Conservation (phyloP, 768 basidiomycete genomes). For the Hygrocybe coccinea region DNA sequence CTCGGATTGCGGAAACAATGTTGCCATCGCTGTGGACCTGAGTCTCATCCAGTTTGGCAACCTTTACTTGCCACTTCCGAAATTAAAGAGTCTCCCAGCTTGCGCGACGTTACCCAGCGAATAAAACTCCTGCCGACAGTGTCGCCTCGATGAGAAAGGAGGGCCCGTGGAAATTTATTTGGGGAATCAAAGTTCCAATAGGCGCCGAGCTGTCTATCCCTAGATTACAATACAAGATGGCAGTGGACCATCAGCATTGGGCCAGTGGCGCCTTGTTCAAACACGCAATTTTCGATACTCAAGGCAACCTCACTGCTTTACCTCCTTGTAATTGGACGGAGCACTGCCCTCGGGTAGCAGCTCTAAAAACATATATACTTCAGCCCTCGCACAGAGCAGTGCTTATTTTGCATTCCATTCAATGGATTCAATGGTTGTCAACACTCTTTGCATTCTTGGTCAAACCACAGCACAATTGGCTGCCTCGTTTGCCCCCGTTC, state of each 20-base stretch:
- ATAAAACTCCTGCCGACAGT: too few species aligned
- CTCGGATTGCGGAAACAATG: conserved; percentile 29
- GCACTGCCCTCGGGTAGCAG: too few species aligned
- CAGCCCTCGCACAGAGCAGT: background rate
- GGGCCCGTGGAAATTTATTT: too few species aligned
- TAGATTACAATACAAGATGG: too few species aligned
- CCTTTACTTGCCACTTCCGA: too few species aligned
- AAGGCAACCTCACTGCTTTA: background rate
- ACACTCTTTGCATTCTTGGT: conserved; percentile 15
- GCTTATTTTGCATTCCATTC: background rate
- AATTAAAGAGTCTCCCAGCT: too few species aligned
- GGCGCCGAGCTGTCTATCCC: background rate
- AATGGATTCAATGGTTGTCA: background rate
- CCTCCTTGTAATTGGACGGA: background rate
- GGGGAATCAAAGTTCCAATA: background rate
- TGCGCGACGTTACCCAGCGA: too few species aligned
- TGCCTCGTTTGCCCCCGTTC: conserved; percentile 45
- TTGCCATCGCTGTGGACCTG: conserved; percentile 31
- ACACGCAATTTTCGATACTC: background rate
- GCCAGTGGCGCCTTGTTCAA: background rate
- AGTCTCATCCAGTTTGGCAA: too few species aligned
- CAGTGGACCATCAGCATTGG: background rate
- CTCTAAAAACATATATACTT: background rate
- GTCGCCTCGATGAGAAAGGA: too few species aligned
- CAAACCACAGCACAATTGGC: conserved; percentile 41